phyloP scores from a whole-genome alignment of 306 rosid genomes.

The Lotus japonicus region DNA sequence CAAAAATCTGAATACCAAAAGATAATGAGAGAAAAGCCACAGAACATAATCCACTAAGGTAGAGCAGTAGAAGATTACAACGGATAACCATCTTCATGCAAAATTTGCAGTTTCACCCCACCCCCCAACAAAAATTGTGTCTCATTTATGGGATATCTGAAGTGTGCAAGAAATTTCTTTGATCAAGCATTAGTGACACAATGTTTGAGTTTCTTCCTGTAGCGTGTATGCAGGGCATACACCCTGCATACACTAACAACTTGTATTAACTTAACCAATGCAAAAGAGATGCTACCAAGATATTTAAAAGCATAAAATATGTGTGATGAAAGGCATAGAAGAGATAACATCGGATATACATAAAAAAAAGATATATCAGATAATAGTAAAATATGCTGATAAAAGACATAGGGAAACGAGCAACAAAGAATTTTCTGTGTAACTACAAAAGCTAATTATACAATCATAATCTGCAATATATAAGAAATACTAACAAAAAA shows the following conservation, averaged over 20 bases:
- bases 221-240: not conserved
- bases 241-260: not conserved
- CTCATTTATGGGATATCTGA: not conserved
- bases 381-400: not conserved
- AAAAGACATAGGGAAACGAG: not conserved
- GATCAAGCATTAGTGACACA: not conserved
- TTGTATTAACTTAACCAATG: not conserved
- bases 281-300: constrained; percentile 5
- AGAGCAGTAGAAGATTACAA: not conserved
- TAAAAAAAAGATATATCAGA: not conserved
- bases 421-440: not conserved
- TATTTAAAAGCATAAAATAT: not conserved
- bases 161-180: not conserved
- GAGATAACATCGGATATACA: too few species aligned
- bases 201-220: not conserved
- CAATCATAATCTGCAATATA: not conserved
- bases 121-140: not conserved
- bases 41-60: not conserved
- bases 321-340: not conserved
- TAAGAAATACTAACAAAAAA: not conserved
- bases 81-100: constrained; percentile 2
- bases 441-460: not conserved
- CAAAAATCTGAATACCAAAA: not conserved
- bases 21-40: not conserved
- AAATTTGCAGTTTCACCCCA: not conserved